phyloP scores from a whole-genome alignment of 768 basidiomycete species.

The Kwoniella dendrophila region DNA sequence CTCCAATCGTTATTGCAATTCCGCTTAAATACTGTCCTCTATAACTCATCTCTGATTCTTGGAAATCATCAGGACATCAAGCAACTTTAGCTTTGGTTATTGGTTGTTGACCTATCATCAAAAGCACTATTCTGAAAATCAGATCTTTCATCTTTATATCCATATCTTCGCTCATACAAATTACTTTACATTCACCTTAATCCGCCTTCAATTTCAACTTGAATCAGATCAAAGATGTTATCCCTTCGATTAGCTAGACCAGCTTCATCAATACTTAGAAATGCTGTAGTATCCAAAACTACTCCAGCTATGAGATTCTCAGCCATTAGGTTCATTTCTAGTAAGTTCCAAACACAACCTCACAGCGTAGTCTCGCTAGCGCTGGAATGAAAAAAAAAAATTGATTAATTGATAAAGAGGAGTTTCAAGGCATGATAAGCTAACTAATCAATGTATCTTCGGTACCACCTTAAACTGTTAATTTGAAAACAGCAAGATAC shows the following conservation, averaged over 20 bases:
- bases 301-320: constrained; percentile 21
- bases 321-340: constrained; percentile 22
- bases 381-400: too few species aligned
- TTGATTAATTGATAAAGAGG: too few species aligned
- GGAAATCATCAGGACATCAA: neutral
- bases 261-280: constrained; percentile 9
- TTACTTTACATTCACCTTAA: too few species aligned
- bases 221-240: constrained; percentile 7
- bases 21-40: neutral
- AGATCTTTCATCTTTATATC: neutral
- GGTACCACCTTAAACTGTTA: neutral
- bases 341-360: constrained; percentile 8
- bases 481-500: constrained; percentile 60
- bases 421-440: neutral
- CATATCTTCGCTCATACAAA: neutral
- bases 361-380: too few species aligned
- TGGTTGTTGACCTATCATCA: too few species aligned
- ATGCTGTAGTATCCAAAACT: constrained; percentile 6
- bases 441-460: neutral
- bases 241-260: constrained; percentile 17
- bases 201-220: neutral
- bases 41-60: neutral
- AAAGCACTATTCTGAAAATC: neutral
- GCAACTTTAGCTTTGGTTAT: neutral
- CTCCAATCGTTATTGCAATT: neutral